These are phyloP conservation scores for Silene vulgaris DNA, from an alignment of 179 eudicot species.

Conservation along the genomic window DNA sequence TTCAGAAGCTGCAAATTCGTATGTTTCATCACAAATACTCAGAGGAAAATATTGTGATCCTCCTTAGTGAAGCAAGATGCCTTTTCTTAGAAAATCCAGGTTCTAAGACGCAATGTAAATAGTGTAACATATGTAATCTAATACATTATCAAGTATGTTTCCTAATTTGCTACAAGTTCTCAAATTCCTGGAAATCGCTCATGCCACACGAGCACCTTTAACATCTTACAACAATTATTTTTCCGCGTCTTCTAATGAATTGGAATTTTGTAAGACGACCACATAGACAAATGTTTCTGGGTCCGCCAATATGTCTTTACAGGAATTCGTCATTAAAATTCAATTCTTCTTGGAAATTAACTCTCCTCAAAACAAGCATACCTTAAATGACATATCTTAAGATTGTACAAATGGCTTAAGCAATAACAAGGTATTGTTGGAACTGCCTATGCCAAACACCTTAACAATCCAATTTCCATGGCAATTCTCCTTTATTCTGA, in stretches of 20 bases:
- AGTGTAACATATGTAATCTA: conserved; percentile 12
- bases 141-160: background rate
- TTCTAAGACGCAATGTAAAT: conserved; percentile 30
- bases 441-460: conserved; percentile 20
- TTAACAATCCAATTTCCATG: conserved; percentile 36
- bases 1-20: conserved; percentile 80
- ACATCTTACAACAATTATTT: too few relatives aligned
- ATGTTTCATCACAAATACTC: conserved; percentile 70
- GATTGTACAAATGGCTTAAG: too few relatives aligned
- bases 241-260: too few relatives aligned
- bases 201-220: too few relatives aligned
- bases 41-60: conserved; percentile 88
- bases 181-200: too few relatives aligned
- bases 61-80: conserved; percentile 73
- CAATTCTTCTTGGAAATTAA: too few relatives aligned
- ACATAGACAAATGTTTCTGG: too few relatives aligned
- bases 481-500: conserved; percentile 38
- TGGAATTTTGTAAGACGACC: too few relatives aligned
- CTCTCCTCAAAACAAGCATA: background rate
- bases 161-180: too few relatives aligned
- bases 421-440: too few relatives aligned
- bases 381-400: background rate
- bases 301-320: too few relatives aligned
- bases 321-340: too few relatives aligned
- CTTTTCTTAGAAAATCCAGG: conserved; percentile 63